phyloP scores from a whole-genome alignment of 192 early-diverging fungal species.

The Entomortierella beljakovae region DNA sequence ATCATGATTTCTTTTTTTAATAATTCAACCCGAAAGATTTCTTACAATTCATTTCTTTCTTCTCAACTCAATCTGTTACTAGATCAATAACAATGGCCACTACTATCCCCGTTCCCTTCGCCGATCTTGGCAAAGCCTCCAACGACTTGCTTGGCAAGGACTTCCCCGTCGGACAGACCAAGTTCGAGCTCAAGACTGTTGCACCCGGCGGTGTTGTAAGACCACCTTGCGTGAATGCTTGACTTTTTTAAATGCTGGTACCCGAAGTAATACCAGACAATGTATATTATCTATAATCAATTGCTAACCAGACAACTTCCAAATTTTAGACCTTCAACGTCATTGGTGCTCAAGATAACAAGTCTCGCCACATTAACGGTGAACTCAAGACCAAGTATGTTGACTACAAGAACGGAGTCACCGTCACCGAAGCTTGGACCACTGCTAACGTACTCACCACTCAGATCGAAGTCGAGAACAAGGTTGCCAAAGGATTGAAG shows the following conservation, averaged over 20 bases:
- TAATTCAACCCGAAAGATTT: neutral
- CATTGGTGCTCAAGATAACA: conserved; percentile 93
- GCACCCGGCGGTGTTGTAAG: conserved; percentile 96
- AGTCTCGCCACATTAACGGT: conserved; percentile 93
- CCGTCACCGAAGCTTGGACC: conserved; percentile 98
- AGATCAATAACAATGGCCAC: conserved; percentile 48
- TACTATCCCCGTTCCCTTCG: conserved; percentile 84
- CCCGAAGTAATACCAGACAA: neutral
- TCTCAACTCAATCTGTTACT: neutral
- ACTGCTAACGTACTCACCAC: conserved; percentile 92
- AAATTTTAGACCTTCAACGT: conserved; percentile 90
- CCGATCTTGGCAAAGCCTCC: conserved; percentile 94
- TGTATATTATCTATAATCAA: neutral
- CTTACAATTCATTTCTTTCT: neutral
- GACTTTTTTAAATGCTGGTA: neutral
- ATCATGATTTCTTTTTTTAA: conserved; percentile 11
- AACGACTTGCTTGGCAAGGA: conserved; percentile 98
- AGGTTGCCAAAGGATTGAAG: conserved; percentile 96
- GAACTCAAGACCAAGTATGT: conserved; percentile 99
- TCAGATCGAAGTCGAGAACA: conserved; percentile 94
- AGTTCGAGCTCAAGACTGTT: conserved; percentile 98
- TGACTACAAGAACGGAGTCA: conserved; percentile 93
- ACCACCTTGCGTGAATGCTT: conserved; percentile 15
- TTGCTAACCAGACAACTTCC: neutral
- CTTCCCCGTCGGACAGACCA: conserved; percentile 91